phyloP scores from a whole-genome alignment of 257 asterid species.

The Coffea eugenioides region DNA sequence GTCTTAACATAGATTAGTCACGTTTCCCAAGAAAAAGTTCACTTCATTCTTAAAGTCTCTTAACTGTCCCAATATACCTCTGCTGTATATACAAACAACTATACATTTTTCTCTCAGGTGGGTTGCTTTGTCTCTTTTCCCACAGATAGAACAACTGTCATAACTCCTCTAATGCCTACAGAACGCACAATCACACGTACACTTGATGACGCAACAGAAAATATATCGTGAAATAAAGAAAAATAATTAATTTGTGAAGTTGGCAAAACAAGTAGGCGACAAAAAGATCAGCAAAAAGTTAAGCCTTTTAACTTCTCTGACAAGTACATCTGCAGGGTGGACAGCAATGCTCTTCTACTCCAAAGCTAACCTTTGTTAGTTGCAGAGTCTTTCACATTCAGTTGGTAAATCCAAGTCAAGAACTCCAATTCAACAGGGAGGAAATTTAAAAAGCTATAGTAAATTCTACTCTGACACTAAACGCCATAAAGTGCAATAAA shows the following conservation, averaged over 20 bases:
- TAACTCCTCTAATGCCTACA: background rate
- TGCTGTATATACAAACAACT: background rate
- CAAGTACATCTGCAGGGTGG: background rate
- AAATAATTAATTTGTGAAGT: background rate
- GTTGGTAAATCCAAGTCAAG: background rate
- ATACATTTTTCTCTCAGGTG: background rate
- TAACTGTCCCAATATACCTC: background rate
- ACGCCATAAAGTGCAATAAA: background rate
- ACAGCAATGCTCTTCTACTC: background rate
- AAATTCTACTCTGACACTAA: background rate
- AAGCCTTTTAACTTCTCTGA: background rate
- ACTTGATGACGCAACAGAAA: background rate
- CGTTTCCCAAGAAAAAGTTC: background rate
- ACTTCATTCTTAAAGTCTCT: background rate
- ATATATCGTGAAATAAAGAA: background rate
- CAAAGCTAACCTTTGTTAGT: background rate
- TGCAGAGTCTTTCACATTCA: background rate
- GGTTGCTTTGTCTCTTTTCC: background rate
- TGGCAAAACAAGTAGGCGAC: background rate
- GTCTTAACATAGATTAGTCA: background rate
- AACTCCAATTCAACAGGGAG: constrained; percentile 4
- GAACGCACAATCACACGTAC: background rate
- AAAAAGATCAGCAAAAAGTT: background rate
- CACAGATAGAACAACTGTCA: background rate
- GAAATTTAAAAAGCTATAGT: background rate